Percentiles rank a stretch among this genome's conserved stretches.
These are phyloP conservation scores for Skeletonema tropicum DNA, from an alignment of 108 stramenopile species.

Conservation along the genomic window DNA sequence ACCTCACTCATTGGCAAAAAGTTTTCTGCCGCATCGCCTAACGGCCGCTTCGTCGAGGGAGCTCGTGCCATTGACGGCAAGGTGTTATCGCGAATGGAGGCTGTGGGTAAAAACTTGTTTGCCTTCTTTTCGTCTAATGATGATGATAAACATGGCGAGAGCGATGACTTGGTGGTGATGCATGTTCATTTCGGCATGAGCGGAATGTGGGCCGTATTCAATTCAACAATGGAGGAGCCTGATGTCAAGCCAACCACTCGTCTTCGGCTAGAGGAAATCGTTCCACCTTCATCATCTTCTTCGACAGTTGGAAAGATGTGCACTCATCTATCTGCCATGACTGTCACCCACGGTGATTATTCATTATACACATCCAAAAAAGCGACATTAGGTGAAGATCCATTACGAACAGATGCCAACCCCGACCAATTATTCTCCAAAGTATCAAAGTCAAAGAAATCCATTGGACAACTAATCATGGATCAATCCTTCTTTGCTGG, in stretches of 20 bases:
- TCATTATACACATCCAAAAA: slow-evolving; percentile 59
- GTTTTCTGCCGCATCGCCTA: slow-evolving; percentile 63
- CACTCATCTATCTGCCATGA: slow-evolving; percentile 79
- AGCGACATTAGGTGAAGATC: slow-evolving; percentile 67
- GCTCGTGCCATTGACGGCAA: slow-evolving; percentile 58
- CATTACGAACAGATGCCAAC: slow-evolving; percentile 72
- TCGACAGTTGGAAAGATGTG: slow-evolving; percentile 10
- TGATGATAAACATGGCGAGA: slow-evolving; percentile 14
- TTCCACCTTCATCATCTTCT: background rate
- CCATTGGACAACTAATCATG: slow-evolving; percentile 74
- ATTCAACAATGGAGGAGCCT: slow-evolving; percentile 37
- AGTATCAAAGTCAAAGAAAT: slow-evolving; percentile 62
- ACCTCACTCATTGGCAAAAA: slow-evolving; percentile 58
- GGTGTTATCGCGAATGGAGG: slow-evolving; percentile 64
- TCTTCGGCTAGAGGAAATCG: slow-evolving; percentile 55
- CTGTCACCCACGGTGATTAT: slow-evolving; percentile 60
- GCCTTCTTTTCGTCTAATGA: slow-evolving; percentile 54
- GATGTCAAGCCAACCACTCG: slow-evolving; percentile 65
- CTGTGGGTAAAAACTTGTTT: slow-evolving; percentile 82
- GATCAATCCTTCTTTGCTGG: slow-evolving; percentile 76
- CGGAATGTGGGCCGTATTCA: slow-evolving; percentile 67
- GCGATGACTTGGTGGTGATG: slow-evolving; percentile 40
- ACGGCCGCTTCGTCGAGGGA: slow-evolving; percentile 70
- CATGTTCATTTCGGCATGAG: slow-evolving; percentile 85
- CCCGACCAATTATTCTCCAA: slow-evolving; percentile 52